A percentile compares a stretch with the other conserved stretches of the same genome.
Conservation (phyloP, 148 eudicot genomes). For the Camellia sinensis region DNA sequence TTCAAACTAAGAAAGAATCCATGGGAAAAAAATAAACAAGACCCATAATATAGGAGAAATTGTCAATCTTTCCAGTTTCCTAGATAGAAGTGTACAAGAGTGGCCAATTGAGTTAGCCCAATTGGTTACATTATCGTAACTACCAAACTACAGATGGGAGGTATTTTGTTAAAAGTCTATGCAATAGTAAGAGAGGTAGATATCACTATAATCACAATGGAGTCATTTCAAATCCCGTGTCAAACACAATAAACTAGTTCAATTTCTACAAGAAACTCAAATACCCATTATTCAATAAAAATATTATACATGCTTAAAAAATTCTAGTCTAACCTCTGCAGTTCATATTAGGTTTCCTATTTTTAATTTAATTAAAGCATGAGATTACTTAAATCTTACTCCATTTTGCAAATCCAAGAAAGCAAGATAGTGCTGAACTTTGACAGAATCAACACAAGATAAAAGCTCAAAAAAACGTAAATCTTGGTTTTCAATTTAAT, state of each 20-base stretch:
- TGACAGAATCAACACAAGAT: not conserved
- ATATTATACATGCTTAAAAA: not conserved
- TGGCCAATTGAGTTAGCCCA: no score
- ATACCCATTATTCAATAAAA: not conserved
- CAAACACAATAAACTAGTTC: not conserved
- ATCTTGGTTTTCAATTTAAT: not conserved
- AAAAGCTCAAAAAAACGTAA: not conserved
- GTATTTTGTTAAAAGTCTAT: no score
- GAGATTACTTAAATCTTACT: not conserved
- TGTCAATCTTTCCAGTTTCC: no score
- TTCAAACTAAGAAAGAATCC: no score
- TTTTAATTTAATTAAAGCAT: not conserved
- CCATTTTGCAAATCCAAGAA: not conserved
- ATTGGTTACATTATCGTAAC: no score
- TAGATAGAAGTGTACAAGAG: no score
- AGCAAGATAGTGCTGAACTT: not conserved
- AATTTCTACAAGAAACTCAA: not conserved
- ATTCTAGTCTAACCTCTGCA: not conserved
- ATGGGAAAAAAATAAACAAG: no score
- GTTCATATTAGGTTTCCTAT: not conserved
- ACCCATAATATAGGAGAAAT: no score
- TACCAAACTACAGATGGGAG: no score
- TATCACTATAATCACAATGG: no score
- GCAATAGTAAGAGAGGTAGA: no score
- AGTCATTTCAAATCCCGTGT: conserved; percentile 1